Base-by-base conservation (phyloP, 768 basidiomycete species). In the Ephemerocybe angulata region DNA sequence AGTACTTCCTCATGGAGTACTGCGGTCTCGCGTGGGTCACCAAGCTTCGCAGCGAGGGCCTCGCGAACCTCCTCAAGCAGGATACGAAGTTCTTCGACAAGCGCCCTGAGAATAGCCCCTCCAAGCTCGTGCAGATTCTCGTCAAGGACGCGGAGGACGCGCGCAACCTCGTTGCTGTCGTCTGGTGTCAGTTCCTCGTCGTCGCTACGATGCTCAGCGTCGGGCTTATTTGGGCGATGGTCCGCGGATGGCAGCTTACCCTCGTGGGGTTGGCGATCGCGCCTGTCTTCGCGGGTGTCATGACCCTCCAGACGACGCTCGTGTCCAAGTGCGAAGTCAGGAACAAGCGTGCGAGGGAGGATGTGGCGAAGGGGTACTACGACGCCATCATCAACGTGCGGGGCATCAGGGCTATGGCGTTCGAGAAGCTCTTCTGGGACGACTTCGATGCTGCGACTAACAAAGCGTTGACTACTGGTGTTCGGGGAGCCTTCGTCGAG, bases 141-240 rank as follows among this genome's bases (percentile, higher is more conserved):
- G 79, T 94, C 68, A 93, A 92, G 71, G 94, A 98, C 63, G 87
- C 83, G 0, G 93, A 98, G 57, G 97, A 98, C 62, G 90, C 93
- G 12, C 72, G 89, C 21, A 77, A 81, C 29, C 74, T 99, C 43
- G 77, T 98, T 57, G 76, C 88, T 1, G 77, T 84, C 12, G 85
- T 93, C 38, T 70, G 88, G 43, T 82, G 82, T 0, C 90, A 95
- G 65, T 74, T 76, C 28, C 65, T 86, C 31, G 89, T 93, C 19
- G 90, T 95, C 13, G 56, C 70, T 8, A 74, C 88, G 13, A 97
- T 98, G 93, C 78, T 98, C 43, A 67, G 79, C 1, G 74, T 96
- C 2, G 95, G 94, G 7, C 69, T 98, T 19, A 65, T 89, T 17
- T 99, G 97, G 96, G 95, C 95, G 0, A 76, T 98, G 67, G 78